Evolutionary conservation across 116 monocot species (phyloP).

Genomic region (Dioscorea cayenensis): DNA sequence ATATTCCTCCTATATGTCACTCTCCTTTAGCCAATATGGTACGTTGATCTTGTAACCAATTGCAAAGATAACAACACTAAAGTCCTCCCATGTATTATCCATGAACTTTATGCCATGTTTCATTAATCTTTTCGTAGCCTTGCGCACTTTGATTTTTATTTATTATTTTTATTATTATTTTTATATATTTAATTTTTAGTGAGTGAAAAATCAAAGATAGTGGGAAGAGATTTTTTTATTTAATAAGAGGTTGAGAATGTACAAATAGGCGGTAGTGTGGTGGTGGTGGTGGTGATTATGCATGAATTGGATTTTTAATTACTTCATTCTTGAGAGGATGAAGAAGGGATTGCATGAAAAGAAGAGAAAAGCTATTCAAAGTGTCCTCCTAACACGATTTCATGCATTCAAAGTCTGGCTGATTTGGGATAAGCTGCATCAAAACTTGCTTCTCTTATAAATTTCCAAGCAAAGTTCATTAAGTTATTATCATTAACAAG

Average conservation of each 20-base stretch:
- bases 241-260: conserved; percentile 10
- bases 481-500: no score
- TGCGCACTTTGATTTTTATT: conserved; percentile 8
- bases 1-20: no score
- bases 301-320: background rate
- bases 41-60: conserved; percentile 80
- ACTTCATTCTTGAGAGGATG: no score
- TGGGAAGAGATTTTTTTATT: background rate
- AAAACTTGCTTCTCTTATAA: no score
- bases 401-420: no score
- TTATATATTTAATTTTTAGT: background rate
- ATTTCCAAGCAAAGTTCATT: no score
- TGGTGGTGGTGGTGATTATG: background rate
- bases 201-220: conserved; percentile 4
- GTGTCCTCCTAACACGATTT: no score
- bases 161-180: background rate
- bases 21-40: conserved; percentile 75
- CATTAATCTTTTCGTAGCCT: conserved; percentile 29
- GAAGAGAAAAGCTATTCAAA: background rate
- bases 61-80: conserved; percentile 59
- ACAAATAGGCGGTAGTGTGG: background rate
- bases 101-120: conserved; percentile 44
- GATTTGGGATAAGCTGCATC: no score
- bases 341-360: conserved; percentile 1
- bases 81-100: conserved; percentile 46